These are phyloP conservation scores for Globisporangium radiosum DNA, from an alignment of 352 stramenopile genomes.

Conservation along the genomic window DNA sequence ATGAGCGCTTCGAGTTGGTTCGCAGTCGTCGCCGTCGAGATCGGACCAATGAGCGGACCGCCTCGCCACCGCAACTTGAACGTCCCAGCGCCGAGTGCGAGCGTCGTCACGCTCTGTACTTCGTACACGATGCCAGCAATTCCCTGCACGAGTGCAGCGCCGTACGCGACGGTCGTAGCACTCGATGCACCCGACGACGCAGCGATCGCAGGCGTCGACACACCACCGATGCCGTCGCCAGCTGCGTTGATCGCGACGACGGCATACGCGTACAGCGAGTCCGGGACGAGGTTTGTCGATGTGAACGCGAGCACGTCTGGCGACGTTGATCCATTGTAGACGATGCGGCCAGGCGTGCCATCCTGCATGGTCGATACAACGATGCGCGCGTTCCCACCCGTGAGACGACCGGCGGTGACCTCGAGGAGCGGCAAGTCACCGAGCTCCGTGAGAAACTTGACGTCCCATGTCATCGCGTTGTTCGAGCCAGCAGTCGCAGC, in stretches of 20 bases:
- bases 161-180: constrained; percentile 84
- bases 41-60: constrained; percentile 25
- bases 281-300: constrained; percentile 75
- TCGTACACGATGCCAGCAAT: constrained; percentile 95
- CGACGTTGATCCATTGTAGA: constrained; percentile 88
- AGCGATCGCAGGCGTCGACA: constrained; percentile 87
- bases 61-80: constrained; percentile 52
- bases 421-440: constrained; percentile 91
- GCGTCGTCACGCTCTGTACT: constrained; percentile 87
- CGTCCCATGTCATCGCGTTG: constrained; percentile 79
- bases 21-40: constrained; percentile 35
- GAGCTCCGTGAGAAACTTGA: constrained; percentile 92
- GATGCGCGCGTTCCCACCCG: constrained; percentile 47
- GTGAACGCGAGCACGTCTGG: constrained; percentile 78
- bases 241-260: constrained; percentile 90
- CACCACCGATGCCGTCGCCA: constrained; percentile 82
- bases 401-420: constrained; percentile 85
- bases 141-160: constrained; percentile 76
- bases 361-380: constrained; percentile 72
- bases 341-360: constrained; percentile 83
- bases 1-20: constrained; percentile 38
- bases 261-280: constrained; percentile 91
- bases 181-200: constrained; percentile 86
- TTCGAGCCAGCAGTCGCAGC: constrained; percentile 32
- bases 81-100: constrained; percentile 18